Evolutionary conservation across 163 green algal species (phyloP).

Genomic region (Scenedesmus sp.): DNA sequence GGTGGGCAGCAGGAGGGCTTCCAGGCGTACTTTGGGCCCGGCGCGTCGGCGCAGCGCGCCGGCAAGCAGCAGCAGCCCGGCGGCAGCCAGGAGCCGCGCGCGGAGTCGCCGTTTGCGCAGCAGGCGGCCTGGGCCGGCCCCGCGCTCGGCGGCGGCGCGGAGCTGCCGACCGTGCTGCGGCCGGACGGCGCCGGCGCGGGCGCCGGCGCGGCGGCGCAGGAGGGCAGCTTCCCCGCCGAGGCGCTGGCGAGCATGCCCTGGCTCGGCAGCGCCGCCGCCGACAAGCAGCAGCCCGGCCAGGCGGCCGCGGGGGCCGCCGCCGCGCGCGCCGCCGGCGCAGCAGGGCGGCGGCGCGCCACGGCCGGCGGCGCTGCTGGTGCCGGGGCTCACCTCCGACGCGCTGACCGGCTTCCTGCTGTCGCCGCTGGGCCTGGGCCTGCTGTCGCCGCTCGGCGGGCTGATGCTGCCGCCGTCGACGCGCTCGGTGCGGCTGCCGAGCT

Average conservation of each 20-base stretch:
- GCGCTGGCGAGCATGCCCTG: not conserved
- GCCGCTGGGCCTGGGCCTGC: constrained; percentile 1
- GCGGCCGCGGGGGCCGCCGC: not conserved
- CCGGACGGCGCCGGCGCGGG: not conserved
- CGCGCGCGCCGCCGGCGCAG: not conserved
- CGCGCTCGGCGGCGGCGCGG: not conserved
- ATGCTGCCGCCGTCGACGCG: not conserved
- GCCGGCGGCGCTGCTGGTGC: not conserved
- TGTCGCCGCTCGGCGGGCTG: not conserved
- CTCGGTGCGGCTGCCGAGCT: constrained; percentile 19
- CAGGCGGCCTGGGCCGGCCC: not conserved
- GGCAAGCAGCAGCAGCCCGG: not conserved
- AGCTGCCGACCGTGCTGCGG: not conserved
- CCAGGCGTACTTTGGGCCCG: not conserved
- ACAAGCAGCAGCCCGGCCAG: not conserved
- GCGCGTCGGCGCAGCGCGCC: not conserved
- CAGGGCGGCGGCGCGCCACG: not conserved
- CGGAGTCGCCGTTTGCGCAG: constrained; percentile 1
- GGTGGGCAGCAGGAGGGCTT: not conserved
- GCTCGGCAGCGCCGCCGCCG: not conserved
- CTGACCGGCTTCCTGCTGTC: constrained; percentile 10
- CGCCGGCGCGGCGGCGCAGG: too few species aligned
- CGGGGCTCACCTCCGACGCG: not conserved
- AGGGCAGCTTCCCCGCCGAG: constrained; percentile 1
- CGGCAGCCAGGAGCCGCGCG: not conserved